These are phyloP conservation scores for Termitomyces sp. DNA, from an alignment of 768 basidiomycete species.

Conservation along the genomic window DNA sequence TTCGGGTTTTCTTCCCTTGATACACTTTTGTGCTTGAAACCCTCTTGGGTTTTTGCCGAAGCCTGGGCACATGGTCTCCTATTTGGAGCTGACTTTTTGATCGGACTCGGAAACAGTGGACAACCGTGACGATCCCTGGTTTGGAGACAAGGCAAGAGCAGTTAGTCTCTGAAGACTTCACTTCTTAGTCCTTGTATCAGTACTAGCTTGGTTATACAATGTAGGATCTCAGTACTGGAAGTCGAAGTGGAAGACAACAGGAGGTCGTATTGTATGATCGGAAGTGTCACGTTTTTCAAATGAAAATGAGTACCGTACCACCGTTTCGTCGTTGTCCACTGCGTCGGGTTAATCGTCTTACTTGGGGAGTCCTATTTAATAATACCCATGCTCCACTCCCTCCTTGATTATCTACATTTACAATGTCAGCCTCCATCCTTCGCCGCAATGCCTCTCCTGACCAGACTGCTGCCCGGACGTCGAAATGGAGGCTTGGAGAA, in stretches of 20 bases:
- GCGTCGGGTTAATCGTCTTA: slow-evolving; percentile 32
- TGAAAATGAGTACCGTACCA: slow-evolving; percentile 28
- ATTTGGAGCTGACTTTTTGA: background rate
- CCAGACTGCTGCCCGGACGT: background rate
- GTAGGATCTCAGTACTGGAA: background rate
- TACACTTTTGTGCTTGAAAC: too few species aligned
- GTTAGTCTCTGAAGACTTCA: too few species aligned
- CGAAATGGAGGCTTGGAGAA: slow-evolving; percentile 5
- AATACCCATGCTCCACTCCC: slow-evolving; percentile 18
- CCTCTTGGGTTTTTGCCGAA: too few species aligned
- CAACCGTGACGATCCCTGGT: background rate
- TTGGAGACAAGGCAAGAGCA: background rate
- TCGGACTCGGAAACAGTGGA: background rate
- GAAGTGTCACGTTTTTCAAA: slow-evolving; percentile 12
- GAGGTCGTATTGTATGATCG: background rate
- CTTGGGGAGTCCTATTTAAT: slow-evolving; percentile 18
- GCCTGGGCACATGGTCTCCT: background rate
- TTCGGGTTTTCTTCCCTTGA: too few species aligned
- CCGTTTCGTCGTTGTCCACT: slow-evolving; percentile 33
- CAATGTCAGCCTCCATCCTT: background rate
- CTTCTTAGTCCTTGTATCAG: too few species aligned
- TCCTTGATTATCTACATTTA: background rate
- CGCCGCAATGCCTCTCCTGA: background rate
- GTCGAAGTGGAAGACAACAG: background rate
- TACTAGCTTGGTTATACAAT: background rate